phyloP scores from a whole-genome alignment of 192 early-diverging fungal genomes.

The Coemansia sp. region DNA sequence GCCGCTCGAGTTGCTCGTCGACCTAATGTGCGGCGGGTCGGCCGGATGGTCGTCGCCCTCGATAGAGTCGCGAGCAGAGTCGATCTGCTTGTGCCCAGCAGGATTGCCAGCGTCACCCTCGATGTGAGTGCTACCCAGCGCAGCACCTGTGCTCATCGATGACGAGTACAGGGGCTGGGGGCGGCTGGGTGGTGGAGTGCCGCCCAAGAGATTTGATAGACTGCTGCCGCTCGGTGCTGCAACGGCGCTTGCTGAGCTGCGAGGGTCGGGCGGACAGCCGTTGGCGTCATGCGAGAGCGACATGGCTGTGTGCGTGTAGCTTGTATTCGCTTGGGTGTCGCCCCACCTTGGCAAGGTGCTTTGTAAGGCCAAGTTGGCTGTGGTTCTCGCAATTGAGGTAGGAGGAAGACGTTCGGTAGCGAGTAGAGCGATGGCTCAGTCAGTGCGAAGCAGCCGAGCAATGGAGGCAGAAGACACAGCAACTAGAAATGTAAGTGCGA shows the following conservation, averaged over 20 bases:
- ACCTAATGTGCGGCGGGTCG: slow-evolving; percentile 13
- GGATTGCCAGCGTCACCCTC: slow-evolving; percentile 1
- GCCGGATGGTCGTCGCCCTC: background rate
- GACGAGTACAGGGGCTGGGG: background rate
- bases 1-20: slow-evolving; percentile 21
- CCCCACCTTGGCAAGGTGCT: background rate
- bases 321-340: background rate
- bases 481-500: background rate
- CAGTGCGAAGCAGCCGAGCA: background rate
- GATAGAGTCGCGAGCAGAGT: background rate
- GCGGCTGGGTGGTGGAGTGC: background rate
- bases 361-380: background rate
- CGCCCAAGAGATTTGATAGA: slow-evolving; percentile 4
- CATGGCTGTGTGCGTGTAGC: slow-evolving; percentile 3
- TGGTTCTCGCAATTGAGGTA: background rate
- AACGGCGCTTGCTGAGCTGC: background rate
- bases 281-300: slow-evolving; percentile 1
- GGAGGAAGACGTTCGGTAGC: background rate
- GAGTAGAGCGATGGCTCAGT: background rate
- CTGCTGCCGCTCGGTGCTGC: slow-evolving; percentile 1
- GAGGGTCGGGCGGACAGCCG: background rate
- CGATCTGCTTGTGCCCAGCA: background rate
- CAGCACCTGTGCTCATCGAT: background rate
- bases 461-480: background rate
- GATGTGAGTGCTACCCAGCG: background rate